phyloP scores from a whole-genome alignment of 306 rosid species.

The Crotalaria pallida region DNA sequence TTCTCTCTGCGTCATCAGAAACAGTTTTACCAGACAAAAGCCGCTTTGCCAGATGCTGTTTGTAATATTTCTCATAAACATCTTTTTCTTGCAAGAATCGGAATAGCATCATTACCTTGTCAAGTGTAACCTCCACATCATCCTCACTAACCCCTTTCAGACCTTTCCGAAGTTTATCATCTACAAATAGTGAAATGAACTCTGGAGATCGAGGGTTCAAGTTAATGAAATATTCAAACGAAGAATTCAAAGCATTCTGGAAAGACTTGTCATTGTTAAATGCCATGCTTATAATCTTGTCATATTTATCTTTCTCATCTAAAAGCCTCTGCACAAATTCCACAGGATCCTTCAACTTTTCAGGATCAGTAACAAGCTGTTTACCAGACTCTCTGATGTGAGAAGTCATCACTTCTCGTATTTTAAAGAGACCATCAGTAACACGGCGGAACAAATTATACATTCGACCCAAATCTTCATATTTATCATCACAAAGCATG shows the following conservation, averaged over 20 bases:
- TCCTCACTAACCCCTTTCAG: conserved; percentile 93
- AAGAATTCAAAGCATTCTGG: conserved; percentile 87
- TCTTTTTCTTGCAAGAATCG: conserved; percentile 92
- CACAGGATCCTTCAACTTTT: conserved; percentile 89
- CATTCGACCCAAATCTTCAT: conserved; percentile 88
- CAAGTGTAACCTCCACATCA: conserved; percentile 81
- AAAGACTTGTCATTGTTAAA: conserved; percentile 86
- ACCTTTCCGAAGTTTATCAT: conserved; percentile 92
- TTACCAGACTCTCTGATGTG: conserved; percentile 81
- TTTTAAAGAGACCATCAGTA: conserved; percentile 54
- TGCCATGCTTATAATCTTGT: conserved; percentile 55
- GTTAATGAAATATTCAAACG: conserved; percentile 82
- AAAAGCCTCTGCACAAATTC: conserved; percentile 86
- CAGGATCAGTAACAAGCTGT: conserved; percentile 88
- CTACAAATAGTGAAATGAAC: conserved; percentile 82
- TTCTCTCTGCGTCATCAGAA: conserved; percentile 93
- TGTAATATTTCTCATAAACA: conserved; percentile 84
- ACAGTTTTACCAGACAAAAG: conserved; percentile 87
- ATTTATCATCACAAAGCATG: conserved; percentile 82
- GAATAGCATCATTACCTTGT: conserved; percentile 94
- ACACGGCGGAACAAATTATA: conserved; percentile 85
- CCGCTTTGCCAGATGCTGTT: conserved; percentile 94
- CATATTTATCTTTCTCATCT: conserved; percentile 79
- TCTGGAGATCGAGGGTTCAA: conserved; percentile 85
- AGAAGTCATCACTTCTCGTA: conserved; percentile 87